phyloP scores from a whole-genome alignment of 495 filamentous ascomycete genomes.

The Hypoxylon subgilvum region DNA sequence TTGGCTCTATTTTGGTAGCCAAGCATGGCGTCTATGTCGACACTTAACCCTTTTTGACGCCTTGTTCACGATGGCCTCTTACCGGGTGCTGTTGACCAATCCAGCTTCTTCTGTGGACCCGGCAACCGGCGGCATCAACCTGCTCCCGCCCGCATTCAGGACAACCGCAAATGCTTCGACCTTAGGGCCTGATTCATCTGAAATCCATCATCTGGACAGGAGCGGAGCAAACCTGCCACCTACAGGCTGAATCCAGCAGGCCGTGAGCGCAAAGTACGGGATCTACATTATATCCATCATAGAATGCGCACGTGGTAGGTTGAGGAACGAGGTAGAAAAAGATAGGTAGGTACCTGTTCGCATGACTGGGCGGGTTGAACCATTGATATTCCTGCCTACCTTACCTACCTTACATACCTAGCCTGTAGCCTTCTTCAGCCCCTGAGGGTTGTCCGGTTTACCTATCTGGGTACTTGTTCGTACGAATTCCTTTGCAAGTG shows the following conservation, averaged over 20 bases:
- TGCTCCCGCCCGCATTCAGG: slow-evolving; percentile 1
- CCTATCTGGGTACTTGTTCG: slow-evolving; percentile 6
- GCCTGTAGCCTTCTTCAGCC: slow-evolving; percentile 31
- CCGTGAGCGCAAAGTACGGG: slow-evolving; percentile 28
- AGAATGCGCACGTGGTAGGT: slow-evolving; percentile 36
- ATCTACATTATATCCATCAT: slow-evolving; percentile 30
- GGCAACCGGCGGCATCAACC: slow-evolving; percentile 7
- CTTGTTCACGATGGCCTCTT: slow-evolving; percentile 24
- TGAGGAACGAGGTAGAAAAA: slow-evolving; percentile 15
- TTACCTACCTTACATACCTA: background rate
- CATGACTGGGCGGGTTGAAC: slow-evolving; percentile 26
- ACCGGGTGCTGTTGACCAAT: slow-evolving; percentile 15
- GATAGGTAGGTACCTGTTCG: slow-evolving; percentile 20
- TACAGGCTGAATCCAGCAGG: slow-evolving; percentile 15
- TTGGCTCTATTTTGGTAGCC: slow-evolving; percentile 30
- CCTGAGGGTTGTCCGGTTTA: slow-evolving; percentile 35
- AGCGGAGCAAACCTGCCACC: slow-evolving; percentile 12
- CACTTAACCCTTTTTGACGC: slow-evolving; percentile 35
- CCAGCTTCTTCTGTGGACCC: slow-evolving; percentile 11
- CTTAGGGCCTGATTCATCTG: slow-evolving; percentile 10
- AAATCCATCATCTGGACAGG: slow-evolving; percentile 7
- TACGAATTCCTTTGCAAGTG: slow-evolving; percentile 27
- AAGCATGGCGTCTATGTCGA: slow-evolving; percentile 27
- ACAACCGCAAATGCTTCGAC: slow-evolving; percentile 8
- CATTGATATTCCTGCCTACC: slow-evolving; percentile 22